These are phyloP conservation scores for Chlamydomonas urium DNA, from an alignment of 139 green algal genomes.

Conservation along the genomic window DNA sequence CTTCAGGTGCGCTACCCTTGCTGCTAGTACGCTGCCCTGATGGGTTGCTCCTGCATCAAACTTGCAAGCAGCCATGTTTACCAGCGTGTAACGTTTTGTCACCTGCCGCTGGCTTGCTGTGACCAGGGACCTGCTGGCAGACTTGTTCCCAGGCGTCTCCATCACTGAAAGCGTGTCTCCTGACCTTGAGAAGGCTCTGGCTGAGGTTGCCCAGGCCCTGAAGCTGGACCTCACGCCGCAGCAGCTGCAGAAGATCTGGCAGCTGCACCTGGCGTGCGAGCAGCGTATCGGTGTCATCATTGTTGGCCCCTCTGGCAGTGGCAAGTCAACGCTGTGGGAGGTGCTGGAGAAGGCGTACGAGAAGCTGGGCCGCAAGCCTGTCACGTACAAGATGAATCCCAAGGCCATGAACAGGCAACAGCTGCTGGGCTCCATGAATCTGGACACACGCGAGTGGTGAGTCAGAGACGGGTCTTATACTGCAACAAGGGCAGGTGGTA, in stretches of 20 bases:
- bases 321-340: slow-evolving; percentile 75
- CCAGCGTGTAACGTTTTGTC: not conserved
- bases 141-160: slow-evolving; percentile 47
- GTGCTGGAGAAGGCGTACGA: slow-evolving; percentile 45
- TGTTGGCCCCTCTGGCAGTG: slow-evolving; percentile 66
- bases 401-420: slow-evolving; percentile 71
- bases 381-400: slow-evolving; percentile 73
- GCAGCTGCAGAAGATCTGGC: slow-evolving; percentile 62
- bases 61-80: not conserved
- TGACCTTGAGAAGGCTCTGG: slow-evolving; percentile 48
- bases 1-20: too few relatives aligned
- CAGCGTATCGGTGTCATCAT: slow-evolving; percentile 86
- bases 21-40: not conserved
- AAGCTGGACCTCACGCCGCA: slow-evolving; percentile 44
- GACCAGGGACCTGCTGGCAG: slow-evolving; percentile 44
- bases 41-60: not conserved
- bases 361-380: slow-evolving; percentile 39
- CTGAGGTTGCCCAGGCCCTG: slow-evolving; percentile 28
- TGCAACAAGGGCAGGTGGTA: too few relatives aligned
- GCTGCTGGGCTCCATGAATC: slow-evolving; percentile 73
- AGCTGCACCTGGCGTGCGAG: slow-evolving; percentile 73
- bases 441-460: slow-evolving; percentile 77
- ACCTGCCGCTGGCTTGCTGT: slow-evolving; percentile 20
- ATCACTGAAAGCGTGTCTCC: slow-evolving; percentile 42
- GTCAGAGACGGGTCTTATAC: too few relatives aligned